Conservation (phyloP, 106 monocot genomes). For the Dendrobium chrysotoxum region DNA sequence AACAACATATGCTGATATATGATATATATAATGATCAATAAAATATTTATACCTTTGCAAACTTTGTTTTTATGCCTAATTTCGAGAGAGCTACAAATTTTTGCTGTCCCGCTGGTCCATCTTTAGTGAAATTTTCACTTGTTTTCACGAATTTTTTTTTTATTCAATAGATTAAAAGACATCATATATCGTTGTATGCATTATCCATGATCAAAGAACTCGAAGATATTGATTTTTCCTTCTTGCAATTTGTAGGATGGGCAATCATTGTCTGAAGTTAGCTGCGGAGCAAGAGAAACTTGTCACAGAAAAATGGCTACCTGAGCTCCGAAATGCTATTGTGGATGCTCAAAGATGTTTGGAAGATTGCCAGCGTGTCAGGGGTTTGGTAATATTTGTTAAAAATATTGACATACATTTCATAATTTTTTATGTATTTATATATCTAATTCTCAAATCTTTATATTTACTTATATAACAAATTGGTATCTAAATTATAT, state of each 20-base stretch:
- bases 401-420: too few relatives aligned
- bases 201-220: not conserved
- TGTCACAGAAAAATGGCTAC: slow-evolving; percentile 68
- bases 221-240: not conserved
- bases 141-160: not conserved
- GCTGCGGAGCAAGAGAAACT: slow-evolving; percentile 76
- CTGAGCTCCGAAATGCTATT: slow-evolving; percentile 74
- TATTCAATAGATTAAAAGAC: not conserved
- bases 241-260: slow-evolving; percentile 44
- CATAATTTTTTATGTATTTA: too few relatives aligned
- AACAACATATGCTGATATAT: too few relatives aligned
- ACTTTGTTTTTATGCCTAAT: not conserved
- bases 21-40: too few relatives aligned
- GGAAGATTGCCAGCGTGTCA: slow-evolving; percentile 71
- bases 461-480: too few relatives aligned
- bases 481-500: too few relatives aligned
- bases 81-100: slow-evolving; percentile 2
- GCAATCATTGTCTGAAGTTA: slow-evolving; percentile 72
- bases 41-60: not conserved
- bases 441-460: too few relatives aligned
- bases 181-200: not conserved
- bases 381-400: slow-evolving; percentile 56
- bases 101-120: not conserved
- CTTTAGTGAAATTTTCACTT: not conserved
- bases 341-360: slow-evolving; percentile 64